phyloP scores from a whole-genome alignment of 73 alveolate genomes.

The Tetrahymena borealis region DNA sequence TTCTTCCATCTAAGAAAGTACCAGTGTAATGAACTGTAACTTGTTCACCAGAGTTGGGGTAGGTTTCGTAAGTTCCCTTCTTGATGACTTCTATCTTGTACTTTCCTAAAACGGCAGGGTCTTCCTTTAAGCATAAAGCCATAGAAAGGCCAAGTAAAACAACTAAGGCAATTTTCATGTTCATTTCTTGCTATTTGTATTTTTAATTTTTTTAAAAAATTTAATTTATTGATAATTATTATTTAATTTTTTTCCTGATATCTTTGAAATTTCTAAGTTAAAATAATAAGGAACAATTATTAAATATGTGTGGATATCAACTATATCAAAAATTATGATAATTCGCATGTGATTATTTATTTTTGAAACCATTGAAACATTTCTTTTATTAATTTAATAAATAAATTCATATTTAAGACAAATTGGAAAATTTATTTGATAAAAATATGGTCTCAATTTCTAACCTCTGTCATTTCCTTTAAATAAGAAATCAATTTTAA shows the following conservation, averaged over 20 bases:
- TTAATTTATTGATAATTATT: not conserved
- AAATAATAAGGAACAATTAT: too few relatives aligned
- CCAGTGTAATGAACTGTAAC: constrained; percentile 75
- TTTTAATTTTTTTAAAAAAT: not conserved
- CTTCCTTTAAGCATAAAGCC: not conserved
- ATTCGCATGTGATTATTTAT: too few relatives aligned
- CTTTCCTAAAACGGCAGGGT: not conserved
- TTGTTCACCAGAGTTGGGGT: constrained; percentile 54
- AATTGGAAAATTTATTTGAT: too few relatives aligned
- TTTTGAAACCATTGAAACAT: too few relatives aligned
- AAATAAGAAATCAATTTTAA: too few relatives aligned
- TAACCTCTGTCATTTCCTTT: too few relatives aligned
- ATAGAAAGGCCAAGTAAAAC: not conserved
- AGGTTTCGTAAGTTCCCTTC: not conserved
- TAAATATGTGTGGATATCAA: too few relatives aligned
- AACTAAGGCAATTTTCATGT: not conserved
- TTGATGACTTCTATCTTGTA: not conserved
- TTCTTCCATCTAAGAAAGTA: constrained; percentile 67
- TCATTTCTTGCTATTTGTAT: not conserved
- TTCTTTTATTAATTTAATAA: too few relatives aligned
- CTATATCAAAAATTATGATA: too few relatives aligned
- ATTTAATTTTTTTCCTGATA: not conserved
- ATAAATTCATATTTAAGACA: too few relatives aligned
- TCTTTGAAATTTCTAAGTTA: not conserved
- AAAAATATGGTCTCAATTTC: too few relatives aligned